Base-by-base conservation (phyloP, 805 yeast species). In the Kodamaea jinghongensis region DNA sequence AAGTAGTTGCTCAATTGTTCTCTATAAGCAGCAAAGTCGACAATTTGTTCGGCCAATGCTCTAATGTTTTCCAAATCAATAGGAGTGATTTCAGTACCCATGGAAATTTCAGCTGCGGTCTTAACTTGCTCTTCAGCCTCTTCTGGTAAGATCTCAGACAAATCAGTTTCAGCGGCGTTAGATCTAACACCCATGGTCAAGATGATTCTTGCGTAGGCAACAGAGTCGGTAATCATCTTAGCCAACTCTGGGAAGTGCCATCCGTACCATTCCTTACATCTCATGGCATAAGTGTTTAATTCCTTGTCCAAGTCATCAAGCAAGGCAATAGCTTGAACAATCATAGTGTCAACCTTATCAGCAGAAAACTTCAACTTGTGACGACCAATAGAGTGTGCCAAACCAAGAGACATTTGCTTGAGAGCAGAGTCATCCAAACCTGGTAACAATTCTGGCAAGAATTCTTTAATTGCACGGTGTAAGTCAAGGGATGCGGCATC, bases 221-320 rank as follows among this genome's bases (percentile, higher is more conserved):
- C 91, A 51, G 96, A 90, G 70, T 91, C 99, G 52, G 84, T 81
- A 55, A 93, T 86, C 65, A 91, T 88, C 78, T 93, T 93, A 57
- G 97, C 96, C 80, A 93, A 80, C 70, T 93, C 99, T 28, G 99
- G 99, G 83, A 93, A 93, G 70, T 93, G 99, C 99, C 99, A 93
- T 51, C 99, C 99, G 71, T 93, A 93, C 99, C 99, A 93, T 73
- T 93, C 99, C 73, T 91, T 93, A 71, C 91, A 81, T 74, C 99
- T 83, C 99, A 93, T 93, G 52, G 98, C 96, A 58, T 91, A 93
- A 38, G 97, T 93, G 73, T 93, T 93, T 56, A 93, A 78, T 68
- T 93, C 99, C 72, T 93, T 93, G 73, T 93, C 99, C 56, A 93
- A 78, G 60, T 93, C 97, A 58, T 93, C 99, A 59, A 93, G 78